Evolutionary conservation across 352 stramenopile species (phyloP).

Genomic region (Pythium sukuiense): DNA sequence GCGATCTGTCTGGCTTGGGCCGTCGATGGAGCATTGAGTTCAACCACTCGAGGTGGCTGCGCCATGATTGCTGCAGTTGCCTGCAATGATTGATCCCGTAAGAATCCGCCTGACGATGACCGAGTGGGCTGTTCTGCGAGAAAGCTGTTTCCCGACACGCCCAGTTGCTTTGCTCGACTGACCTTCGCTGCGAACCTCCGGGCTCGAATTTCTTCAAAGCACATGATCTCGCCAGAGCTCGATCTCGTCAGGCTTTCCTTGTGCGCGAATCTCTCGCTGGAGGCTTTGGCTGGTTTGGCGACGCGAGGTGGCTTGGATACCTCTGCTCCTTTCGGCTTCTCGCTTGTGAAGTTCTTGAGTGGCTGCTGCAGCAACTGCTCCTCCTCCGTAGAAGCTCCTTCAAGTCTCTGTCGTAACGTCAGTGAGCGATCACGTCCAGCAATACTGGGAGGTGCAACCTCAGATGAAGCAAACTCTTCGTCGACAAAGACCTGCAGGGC

Average conservation of each 20-base stretch:
- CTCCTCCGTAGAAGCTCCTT: conserved; percentile 69
- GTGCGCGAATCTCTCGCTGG: conserved; percentile 39
- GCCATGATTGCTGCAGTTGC: background rate
- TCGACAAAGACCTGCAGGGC: conserved; percentile 82
- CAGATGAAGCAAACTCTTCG: conserved; percentile 46
- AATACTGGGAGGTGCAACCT: conserved; percentile 17
- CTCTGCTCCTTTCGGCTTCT: background rate
- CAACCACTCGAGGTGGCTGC: conserved; percentile 1
- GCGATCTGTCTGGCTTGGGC: background rate
- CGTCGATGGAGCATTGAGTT: background rate
- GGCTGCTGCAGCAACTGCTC: conserved; percentile 71
- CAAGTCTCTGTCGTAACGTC: conserved; percentile 71
- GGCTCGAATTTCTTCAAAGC: conserved; percentile 82
- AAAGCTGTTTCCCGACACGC: conserved; percentile 14
- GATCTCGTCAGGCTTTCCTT: conserved; percentile 44
- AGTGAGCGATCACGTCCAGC: conserved; percentile 47
- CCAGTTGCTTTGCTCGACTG: background rate
- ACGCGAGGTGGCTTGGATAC: conserved; percentile 13
- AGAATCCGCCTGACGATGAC: background rate
- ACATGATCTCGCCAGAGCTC: conserved; percentile 47
- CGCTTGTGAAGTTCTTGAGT: conserved; percentile 70
- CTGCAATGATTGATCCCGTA: background rate
- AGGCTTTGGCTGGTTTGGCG: conserved; percentile 2
- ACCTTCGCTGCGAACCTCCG: conserved; percentile 9
- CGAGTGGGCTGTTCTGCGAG: conserved; percentile 9